phyloP scores from a whole-genome alignment of 164 flowering plant genomes.

The Stephania japonica region DNA sequence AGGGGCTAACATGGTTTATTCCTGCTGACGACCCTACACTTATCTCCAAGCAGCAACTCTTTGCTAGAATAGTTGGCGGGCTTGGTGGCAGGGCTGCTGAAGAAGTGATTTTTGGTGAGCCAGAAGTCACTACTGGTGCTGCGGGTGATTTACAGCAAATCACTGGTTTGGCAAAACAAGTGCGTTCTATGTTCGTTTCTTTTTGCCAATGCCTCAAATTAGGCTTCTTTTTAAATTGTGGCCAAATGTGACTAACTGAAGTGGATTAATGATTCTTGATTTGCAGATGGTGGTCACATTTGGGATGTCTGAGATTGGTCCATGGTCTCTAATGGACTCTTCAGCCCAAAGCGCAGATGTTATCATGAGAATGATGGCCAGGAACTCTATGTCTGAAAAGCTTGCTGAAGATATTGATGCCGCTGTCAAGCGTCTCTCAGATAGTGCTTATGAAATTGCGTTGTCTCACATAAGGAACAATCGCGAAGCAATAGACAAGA shows the following conservation, averaged over 20 bases:
- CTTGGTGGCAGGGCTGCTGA: slow-evolving; percentile 93
- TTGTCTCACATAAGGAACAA: slow-evolving; percentile 59
- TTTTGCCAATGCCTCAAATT: neutral
- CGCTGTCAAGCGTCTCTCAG: slow-evolving; percentile 63
- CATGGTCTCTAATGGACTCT: slow-evolving; percentile 86
- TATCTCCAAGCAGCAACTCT: slow-evolving; percentile 78
- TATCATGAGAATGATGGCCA: slow-evolving; percentile 88
- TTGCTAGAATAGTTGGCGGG: slow-evolving; percentile 87
- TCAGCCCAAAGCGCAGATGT: slow-evolving; percentile 70
- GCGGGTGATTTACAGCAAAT: slow-evolving; percentile 82
- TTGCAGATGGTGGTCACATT: slow-evolving; percentile 78
- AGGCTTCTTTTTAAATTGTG: no score
- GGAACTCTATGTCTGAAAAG: slow-evolving; percentile 85
- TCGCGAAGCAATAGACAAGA: slow-evolving; percentile 82
- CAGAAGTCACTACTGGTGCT: slow-evolving; percentile 88
- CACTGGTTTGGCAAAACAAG: slow-evolving; percentile 83
- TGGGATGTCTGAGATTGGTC: slow-evolving; percentile 90
- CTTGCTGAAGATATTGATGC: slow-evolving; percentile 81
- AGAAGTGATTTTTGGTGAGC: slow-evolving; percentile 80
- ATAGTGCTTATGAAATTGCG: slow-evolving; percentile 71
- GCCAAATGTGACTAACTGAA: neutral
- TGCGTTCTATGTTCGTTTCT: slow-evolving; percentile 12
- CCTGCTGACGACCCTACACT: slow-evolving; percentile 77
- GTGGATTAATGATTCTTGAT: neutral
- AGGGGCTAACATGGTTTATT: slow-evolving; percentile 85